These are phyloP conservation scores for Echites panduratus DNA, from an alignment of 257 asterid species.

Conservation along the genomic window DNA sequence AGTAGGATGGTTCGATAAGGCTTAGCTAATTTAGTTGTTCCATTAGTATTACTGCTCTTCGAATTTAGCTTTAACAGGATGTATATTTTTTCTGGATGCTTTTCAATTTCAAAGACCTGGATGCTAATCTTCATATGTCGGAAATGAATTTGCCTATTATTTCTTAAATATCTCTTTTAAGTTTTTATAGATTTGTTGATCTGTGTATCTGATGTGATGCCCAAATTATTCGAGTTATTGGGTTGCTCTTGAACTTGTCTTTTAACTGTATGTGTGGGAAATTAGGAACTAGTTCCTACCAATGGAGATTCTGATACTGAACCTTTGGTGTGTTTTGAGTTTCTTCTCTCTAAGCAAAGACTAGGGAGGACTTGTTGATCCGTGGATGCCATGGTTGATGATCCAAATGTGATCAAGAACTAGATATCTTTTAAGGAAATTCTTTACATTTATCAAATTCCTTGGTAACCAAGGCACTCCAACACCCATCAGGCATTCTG, in stretches of 20 bases:
- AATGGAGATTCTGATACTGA: background rate
- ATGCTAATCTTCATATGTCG: background rate
- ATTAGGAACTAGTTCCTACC: background rate
- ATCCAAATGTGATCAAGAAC: too few relatives aligned
- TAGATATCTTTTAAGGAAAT: too few relatives aligned
- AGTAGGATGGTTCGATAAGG: constrained; percentile 21
- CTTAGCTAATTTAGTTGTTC: constrained; percentile 2
- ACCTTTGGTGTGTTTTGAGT: too few relatives aligned
- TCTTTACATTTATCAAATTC: too few relatives aligned
- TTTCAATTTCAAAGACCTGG: constrained; percentile 12
- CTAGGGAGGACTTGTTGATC: too few relatives aligned
- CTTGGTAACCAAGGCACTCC: too few relatives aligned
- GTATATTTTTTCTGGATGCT: constrained; percentile 8
- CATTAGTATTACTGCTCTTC: background rate
- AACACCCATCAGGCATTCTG: too few relatives aligned
- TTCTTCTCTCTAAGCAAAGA: too few relatives aligned
- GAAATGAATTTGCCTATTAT: background rate
- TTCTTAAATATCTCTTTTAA: too few relatives aligned
- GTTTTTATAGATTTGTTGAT: too few relatives aligned
- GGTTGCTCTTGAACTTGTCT: background rate
- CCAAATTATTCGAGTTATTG: background rate
- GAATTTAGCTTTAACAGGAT: constrained; percentile 9
- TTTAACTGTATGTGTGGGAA: background rate
- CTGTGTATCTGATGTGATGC: background rate
- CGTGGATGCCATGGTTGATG: too few relatives aligned